Evolutionary conservation across 1,284 basidiomycete genomes (phyloP), one percentile per base, ranked within the genome.

Genomic region (Inonotus obliquus): DNA sequence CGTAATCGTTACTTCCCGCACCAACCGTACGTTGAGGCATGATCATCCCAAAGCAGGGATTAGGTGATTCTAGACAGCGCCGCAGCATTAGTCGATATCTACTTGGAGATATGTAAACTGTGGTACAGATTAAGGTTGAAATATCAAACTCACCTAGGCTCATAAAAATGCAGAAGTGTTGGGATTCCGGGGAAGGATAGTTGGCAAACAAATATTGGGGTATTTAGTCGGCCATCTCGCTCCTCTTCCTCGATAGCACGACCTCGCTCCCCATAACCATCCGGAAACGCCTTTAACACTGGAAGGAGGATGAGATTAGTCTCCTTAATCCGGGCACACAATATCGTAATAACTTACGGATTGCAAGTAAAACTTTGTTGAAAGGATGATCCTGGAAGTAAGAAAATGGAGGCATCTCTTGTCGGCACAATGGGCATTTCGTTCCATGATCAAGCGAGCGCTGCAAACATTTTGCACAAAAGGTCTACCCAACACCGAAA

Each of bases 61-160:
- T 78, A 4, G 84, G 79, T 13, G 82, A 85, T 67, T 92, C 88
- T 57, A 98, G 85, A 71, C 91, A 94, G 3, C 95, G 86, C 23
- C 95, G 87, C 59, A 98, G 87, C 95, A 98, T 96, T 41, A 98
- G 81, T 11, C 94, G 87, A 73, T 98, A 87, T 60, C 82, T 80
- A 39, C 38, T 19, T 7, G 29, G 17, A 27, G 19, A 35, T 35
- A 35, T 13, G 19, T 11, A n/a, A 27, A 29, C 13, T n/a, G 17
- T 14, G 54, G 14, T 9, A 17, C n/a, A n/a, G n/a, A n/a, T n/a
- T n/a, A n/a, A 47, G 4, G 2, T 19, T 29, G 21, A 11, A 23
- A 38, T 19, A 11, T n/a, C n/a, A 37, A 54, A 64, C 72, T 62
- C 57, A 78, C 76, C 90, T 81, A 0, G 96, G 95, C 73, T 98